phyloP scores from a whole-genome alignment of 208 protist species.

The Crithidia sp. region DNA sequence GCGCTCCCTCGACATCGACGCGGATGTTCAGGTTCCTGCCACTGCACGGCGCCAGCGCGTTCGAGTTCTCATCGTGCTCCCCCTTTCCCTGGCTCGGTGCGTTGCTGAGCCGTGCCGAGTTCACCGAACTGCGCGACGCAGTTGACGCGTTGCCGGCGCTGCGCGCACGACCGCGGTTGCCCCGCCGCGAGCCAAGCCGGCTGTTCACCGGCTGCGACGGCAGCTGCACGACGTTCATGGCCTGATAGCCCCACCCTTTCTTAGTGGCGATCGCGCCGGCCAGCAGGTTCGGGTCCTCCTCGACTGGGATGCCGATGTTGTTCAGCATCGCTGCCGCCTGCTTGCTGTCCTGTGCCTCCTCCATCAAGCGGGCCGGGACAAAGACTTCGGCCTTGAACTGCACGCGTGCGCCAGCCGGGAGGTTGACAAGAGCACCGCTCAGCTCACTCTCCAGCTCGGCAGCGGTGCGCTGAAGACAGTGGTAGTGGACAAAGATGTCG shows the following conservation, averaged over 20 bases:
- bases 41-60: constrained; percentile 11
- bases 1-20: not conserved
- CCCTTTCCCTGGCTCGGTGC: not conserved
- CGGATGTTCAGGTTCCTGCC: not conserved
- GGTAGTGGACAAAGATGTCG: constrained; percentile 60
- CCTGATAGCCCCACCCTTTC: constrained; percentile 34
- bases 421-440: constrained; percentile 13
- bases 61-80: not conserved
- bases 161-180: not conserved
- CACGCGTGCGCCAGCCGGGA: constrained; percentile 26
- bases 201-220: not conserved
- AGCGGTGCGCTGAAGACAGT: constrained; percentile 24
- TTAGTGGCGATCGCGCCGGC: constrained; percentile 22
- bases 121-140: not conserved
- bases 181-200: not conserved
- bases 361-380: constrained; percentile 22
- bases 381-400: constrained; percentile 35
- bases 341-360: constrained; percentile 29
- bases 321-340: constrained; percentile 32
- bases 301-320: constrained; percentile 19
- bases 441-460: not conserved
- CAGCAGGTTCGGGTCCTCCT: constrained; percentile 23
- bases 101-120: constrained; percentile 1
- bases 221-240: constrained; percentile 19
- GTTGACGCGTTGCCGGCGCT: constrained; percentile 4